Base-by-base conservation (phyloP, 2,329 filamentous ascomycete species). In the Epichloe baconii region DNA sequence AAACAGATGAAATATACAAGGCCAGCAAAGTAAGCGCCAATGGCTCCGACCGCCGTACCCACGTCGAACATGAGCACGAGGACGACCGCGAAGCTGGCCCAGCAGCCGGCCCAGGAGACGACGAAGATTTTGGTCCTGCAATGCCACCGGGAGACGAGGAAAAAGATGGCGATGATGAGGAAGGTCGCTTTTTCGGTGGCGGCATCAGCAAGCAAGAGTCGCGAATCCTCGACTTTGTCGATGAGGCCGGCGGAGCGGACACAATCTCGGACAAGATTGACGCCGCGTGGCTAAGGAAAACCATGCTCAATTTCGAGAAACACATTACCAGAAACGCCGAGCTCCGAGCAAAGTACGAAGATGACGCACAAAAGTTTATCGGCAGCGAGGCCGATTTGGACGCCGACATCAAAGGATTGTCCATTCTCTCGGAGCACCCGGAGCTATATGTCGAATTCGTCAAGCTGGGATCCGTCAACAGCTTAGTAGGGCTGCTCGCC, bases 101-200 rank as follows among this genome's bases (percentile, higher is more conserved):
- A 2, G 73, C 79, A 14, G 74, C 77, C 52, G 73, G 74, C 35
- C 31, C 6, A 11, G 48, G 47, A 15, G 73, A 75, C 42, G 68
- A 70, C 37, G 79, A 78, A 46, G 76, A 71, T 57, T 70, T 70
- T 53, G 72, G 72, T 15, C 72, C 72, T 34, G 60, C 67, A 3
- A 57, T 65, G 23, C 71, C 74, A 1, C 77, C 78, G 11, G 71
- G 71, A 8, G 76, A 80, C 46, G 64, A 67, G 21, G 79, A 78
- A 42, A 76, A 71, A 52, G 54, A 69, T 73, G 65, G 64, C 44
- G 86, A 91, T 58, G 90, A 95, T 59, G 88, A 95, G 49, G 93
- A 95, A 56, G 93, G 91, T 1, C 83, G 93, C 11, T 98, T 98
- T 72, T 98, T 96, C 60, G 93, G 91, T 43, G 87, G 89, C 50